These are phyloP conservation scores for Daldinia decipiens DNA, from an alignment of 495 filamentous ascomycete genomes.

Conservation along the genomic window DNA sequence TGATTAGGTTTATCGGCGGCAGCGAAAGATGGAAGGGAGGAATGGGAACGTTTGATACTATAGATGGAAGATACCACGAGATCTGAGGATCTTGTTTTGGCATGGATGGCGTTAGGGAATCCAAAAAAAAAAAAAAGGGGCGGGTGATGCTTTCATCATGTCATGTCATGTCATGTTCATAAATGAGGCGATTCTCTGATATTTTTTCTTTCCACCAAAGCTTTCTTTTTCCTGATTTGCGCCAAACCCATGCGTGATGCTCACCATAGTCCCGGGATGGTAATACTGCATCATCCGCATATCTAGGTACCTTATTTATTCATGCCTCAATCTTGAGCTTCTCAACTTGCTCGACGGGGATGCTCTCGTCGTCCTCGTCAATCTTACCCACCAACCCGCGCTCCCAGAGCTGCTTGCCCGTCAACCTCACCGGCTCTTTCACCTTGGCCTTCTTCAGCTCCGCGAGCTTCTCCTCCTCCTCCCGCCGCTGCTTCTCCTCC, in stretches of 20 bases:
- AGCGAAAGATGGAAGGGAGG: constrained; percentile 41
- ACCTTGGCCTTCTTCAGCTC: constrained; percentile 78
- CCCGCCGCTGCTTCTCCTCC: constrained; percentile 71
- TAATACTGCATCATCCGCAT: no score
- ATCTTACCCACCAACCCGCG: constrained; percentile 77
- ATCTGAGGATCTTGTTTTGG: constrained; percentile 34
- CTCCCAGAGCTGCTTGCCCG: constrained; percentile 87
- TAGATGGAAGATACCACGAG: constrained; percentile 44
- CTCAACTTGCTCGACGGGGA: constrained; percentile 67
- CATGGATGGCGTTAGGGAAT: constrained; percentile 45
- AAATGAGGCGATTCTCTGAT: constrained; percentile 16
- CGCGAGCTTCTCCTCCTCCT: constrained; percentile 75
- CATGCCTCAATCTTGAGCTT: constrained; percentile 70
- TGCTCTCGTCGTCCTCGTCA: constrained; percentile 64
- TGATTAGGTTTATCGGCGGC: background rate
- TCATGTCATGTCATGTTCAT: constrained; percentile 18
- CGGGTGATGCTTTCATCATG: constrained; percentile 16
- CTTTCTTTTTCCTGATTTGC: constrained; percentile 28
- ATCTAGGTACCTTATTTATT: constrained; percentile 5
- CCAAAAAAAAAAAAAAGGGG: constrained; percentile 45
- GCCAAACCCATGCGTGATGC: constrained; percentile 47
- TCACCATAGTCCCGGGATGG: constrained; percentile 5
- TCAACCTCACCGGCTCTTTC: constrained; percentile 72
- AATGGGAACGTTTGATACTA: constrained; percentile 21
- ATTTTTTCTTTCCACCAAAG: constrained; percentile 13